Percentiles rank a stretch among this genome's conserved stretches.
Evolutionary conservation across 139 green algal species (phyloP).

Genomic region (Picochlorum sp.): DNA sequence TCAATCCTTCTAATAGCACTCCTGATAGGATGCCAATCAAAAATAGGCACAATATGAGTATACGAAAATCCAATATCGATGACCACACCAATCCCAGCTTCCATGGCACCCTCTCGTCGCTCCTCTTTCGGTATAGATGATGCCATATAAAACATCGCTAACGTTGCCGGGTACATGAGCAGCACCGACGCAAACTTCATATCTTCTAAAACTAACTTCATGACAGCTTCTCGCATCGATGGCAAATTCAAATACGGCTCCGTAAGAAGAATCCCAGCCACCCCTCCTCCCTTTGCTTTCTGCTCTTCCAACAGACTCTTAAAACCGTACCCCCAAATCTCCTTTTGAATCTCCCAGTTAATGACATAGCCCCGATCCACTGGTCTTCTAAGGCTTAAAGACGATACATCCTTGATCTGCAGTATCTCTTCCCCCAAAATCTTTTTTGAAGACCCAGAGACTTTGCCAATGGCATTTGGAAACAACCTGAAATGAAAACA

Average conservation of each 20-base stretch:
- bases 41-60: slow-evolving; percentile 74
- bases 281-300: neutral
- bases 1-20: slow-evolving; percentile 69
- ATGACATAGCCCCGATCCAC: slow-evolving; percentile 81
- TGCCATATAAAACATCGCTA: slow-evolving; percentile 39
- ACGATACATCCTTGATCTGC: slow-evolving; percentile 51
- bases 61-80: slow-evolving; percentile 73
- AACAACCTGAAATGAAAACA: slow-evolving; percentile 55
- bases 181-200: slow-evolving; percentile 58
- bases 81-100: slow-evolving; percentile 45
- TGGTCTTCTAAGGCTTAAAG: slow-evolving; percentile 53
- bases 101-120: neutral
- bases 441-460: slow-evolving; percentile 53
- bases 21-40: slow-evolving; percentile 36
- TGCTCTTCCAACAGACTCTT: slow-evolving; percentile 14
- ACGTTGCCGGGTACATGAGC: slow-evolving; percentile 40
- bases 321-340: slow-evolving; percentile 56
- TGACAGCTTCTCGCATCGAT: slow-evolving; percentile 39
- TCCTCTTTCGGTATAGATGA: too few relatives aligned
- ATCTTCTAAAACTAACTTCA: slow-evolving; percentile 75
- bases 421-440: slow-evolving; percentile 59
- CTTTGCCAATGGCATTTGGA: slow-evolving; percentile 67
- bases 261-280: slow-evolving; percentile 59
- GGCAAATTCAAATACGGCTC: slow-evolving; percentile 79
- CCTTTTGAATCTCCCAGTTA: slow-evolving; percentile 67